These are phyloP conservation scores for Plasmopara muralis DNA, from an alignment of 352 stramenopile genomes.

Conservation along the genomic window DNA sequence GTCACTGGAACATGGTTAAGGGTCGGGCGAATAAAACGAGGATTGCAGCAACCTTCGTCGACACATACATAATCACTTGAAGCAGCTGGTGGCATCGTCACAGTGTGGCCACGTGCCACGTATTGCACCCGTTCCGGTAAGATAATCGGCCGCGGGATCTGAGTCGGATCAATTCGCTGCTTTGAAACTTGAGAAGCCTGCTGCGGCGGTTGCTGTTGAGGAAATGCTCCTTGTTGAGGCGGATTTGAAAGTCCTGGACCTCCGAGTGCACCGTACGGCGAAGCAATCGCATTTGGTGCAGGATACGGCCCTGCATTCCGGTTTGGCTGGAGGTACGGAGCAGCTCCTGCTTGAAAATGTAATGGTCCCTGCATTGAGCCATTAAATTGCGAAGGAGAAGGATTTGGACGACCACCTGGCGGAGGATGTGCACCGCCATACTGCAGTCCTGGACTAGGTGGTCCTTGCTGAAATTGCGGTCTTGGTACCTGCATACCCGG, in stretches of 20 bases:
- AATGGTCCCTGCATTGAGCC: slow-evolving; percentile 13
- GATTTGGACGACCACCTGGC: slow-evolving; percentile 4
- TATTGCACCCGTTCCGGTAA: slow-evolving; percentile 63
- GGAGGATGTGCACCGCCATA: slow-evolving; percentile 16
- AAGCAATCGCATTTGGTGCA: slow-evolving; percentile 11
- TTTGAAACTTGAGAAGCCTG: slow-evolving; percentile 42
- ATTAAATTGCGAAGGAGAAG: slow-evolving; percentile 5
- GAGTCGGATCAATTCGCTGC: slow-evolving; percentile 82
- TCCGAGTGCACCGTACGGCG: slow-evolving; percentile 17
- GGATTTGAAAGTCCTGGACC: slow-evolving; percentile 18
- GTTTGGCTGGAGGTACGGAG: slow-evolving; percentile 28
- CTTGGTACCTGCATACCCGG: slow-evolving; percentile 12
- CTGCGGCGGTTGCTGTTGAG: slow-evolving; percentile 21
- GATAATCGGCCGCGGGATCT: slow-evolving; percentile 80
- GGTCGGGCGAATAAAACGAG: slow-evolving; percentile 85
- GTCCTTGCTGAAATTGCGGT: slow-evolving; percentile 24
- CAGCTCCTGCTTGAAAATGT: slow-evolving; percentile 19
- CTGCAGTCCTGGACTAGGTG: slow-evolving; percentile 12
- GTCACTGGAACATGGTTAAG: slow-evolving; percentile 76
- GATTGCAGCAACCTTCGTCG: slow-evolving; percentile 83
- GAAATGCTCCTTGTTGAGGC: slow-evolving; percentile 27
- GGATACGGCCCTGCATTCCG: slow-evolving; percentile 30
- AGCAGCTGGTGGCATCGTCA: slow-evolving; percentile 71
- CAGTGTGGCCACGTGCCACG: slow-evolving; percentile 67
- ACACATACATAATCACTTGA: slow-evolving; percentile 79